These are phyloP conservation scores for Elaeagnus macrophylla DNA, from an alignment of 306 rosid species.

Conservation along the genomic window DNA sequence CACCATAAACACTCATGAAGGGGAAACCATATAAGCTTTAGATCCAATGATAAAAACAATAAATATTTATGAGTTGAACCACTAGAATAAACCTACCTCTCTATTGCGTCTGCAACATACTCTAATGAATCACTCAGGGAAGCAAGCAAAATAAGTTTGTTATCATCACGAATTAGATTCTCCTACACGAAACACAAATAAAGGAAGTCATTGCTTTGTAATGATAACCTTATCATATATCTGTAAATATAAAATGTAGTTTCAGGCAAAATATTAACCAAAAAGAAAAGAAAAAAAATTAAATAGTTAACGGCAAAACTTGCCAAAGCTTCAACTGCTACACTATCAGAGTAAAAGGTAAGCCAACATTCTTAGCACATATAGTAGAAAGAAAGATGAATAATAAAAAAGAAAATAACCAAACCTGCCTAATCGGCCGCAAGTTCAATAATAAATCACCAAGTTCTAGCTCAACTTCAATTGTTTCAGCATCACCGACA, in stretches of 20 bases:
- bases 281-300: too few relatives aligned
- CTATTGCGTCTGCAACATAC: conserved; percentile 90
- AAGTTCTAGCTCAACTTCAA: conserved; percentile 69
- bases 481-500: conserved; percentile 63
- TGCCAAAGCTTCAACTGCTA: conserved; percentile 4
- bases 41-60: not conserved
- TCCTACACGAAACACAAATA: conserved; percentile 46
- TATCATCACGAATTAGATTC: conserved; percentile 90
- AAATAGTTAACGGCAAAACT: too few relatives aligned
- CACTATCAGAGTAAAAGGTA: not conserved
- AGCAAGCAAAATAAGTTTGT: conserved; percentile 88
- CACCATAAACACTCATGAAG: too few relatives aligned
- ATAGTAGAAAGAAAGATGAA: not conserved
- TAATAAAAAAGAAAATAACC: conserved; percentile 2
- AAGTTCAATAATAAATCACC: conserved; percentile 60
- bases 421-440: conserved; percentile 92
- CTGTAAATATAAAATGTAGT: too few relatives aligned
- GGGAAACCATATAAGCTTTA: too few relatives aligned
- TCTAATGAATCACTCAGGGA: conserved; percentile 97
- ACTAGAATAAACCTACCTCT: conserved; percentile 57
- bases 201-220: conserved; percentile 10
- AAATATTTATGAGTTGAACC: not conserved
- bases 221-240: not conserved
- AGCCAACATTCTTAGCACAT: not conserved
- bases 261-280: too few relatives aligned